These are phyloP conservation scores for Hydnomerulius pinastri DNA, from an alignment of 768 basidiomycete genomes.

Conservation along the genomic window DNA sequence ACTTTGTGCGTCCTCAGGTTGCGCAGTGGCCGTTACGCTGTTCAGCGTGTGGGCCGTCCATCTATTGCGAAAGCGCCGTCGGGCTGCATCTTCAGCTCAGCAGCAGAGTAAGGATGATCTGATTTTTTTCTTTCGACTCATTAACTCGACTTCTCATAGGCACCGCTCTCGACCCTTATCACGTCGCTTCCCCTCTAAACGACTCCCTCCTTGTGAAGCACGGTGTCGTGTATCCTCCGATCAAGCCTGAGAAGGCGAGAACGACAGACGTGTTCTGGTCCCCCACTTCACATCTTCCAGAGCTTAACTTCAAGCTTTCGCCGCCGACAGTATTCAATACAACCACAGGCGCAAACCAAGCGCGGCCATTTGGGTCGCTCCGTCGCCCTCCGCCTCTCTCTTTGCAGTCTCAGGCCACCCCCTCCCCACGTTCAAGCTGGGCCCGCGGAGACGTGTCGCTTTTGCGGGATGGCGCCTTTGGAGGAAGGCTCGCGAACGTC, in stretches of 20 bases:
- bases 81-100: neutral
- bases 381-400: neutral
- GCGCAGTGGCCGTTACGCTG: neutral
- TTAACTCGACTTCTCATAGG: neutral
- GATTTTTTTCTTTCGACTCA: neutral
- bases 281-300: slow-evolving; percentile 2
- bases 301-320: neutral
- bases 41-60: neutral
- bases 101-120: slow-evolving; percentile 7
- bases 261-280: slow-evolving; percentile 9
- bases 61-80: neutral
- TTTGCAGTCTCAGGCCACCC: neutral
- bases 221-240: slow-evolving; percentile 8
- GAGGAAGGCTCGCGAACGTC: neutral
- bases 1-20: neutral
- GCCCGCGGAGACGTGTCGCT: neutral
- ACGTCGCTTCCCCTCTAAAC: neutral
- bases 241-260: slow-evolving; percentile 6
- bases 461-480: neutral
- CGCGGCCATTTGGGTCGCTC: too few species aligned
- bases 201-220: slow-evolving; percentile 1
- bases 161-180: slow-evolving; percentile 6
- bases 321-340: neutral
- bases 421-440: slow-evolving; percentile 7
- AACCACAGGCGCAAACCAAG: neutral